Conservation (phyloP, 768 basidiomycete species). For the Phallus indusiatus region DNA sequence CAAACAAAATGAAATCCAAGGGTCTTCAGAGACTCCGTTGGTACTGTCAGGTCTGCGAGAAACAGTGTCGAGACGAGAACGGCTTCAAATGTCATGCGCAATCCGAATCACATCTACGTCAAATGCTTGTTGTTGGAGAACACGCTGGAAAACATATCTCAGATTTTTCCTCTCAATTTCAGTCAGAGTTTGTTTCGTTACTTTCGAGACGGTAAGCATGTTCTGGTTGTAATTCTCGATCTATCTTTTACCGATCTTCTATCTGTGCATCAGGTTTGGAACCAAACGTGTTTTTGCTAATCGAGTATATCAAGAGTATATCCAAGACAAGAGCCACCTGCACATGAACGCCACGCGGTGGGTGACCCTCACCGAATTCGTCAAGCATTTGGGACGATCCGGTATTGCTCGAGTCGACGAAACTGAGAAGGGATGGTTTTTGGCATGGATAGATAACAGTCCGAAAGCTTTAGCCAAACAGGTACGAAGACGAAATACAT, state of each 20-base stretch:
- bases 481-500: slow-evolving; percentile 31
- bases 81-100: slow-evolving; percentile 94
- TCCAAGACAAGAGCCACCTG: slow-evolving; percentile 84
- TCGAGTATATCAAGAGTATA: slow-evolving; percentile 96
- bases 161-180: slow-evolving; percentile 82
- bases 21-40: slow-evolving; percentile 91
- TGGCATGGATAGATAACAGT: slow-evolving; percentile 95
- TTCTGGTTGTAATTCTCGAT: not conserved
- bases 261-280: slow-evolving; percentile 48
- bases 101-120: slow-evolving; percentile 85
- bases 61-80: slow-evolving; percentile 98
- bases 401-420: slow-evolving; percentile 92
- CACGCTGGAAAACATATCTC: slow-evolving; percentile 86
- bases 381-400: slow-evolving; percentile 75
- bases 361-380: slow-evolving; percentile 96
- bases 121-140: slow-evolving; percentile 97
- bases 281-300: slow-evolving; percentile 95
- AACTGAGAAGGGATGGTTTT: slow-evolving; percentile 97
- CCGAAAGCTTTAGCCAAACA: slow-evolving; percentile 90
- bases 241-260: slow-evolving; percentile 1
- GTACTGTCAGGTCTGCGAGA: slow-evolving; percentile 99
- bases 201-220: slow-evolving; percentile 66
- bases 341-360: slow-evolving; percentile 99
- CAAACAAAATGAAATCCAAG: slow-evolving; percentile 97
- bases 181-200: slow-evolving; percentile 84